A percentile compares a stretch with the other conserved stretches of the same genome.
These are phyloP conservation scores for Ophiorrhiza pumila DNA, from an alignment of 257 asterid species.

Conservation along the genomic window DNA sequence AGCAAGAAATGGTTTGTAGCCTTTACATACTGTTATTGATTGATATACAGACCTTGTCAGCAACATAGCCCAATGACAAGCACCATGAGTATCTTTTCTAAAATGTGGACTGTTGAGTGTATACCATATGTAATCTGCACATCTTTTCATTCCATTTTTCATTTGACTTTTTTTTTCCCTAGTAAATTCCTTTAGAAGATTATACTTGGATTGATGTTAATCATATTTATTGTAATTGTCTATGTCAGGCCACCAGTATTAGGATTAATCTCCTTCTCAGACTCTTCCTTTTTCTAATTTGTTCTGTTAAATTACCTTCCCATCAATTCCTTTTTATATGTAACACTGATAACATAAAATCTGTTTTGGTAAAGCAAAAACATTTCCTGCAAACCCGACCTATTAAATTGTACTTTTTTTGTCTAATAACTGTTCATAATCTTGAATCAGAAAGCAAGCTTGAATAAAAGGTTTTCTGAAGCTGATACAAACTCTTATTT, in stretches of 20 bases:
- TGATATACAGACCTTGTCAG: background rate
- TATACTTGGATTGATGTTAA: background rate
- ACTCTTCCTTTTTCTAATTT: background rate
- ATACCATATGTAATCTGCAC: background rate
- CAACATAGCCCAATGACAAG: background rate
- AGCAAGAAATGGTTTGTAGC: conserved; percentile 79
- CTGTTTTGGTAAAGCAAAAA: background rate
- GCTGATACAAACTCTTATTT: background rate
- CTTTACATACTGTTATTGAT: background rate
- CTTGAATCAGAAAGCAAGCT: background rate
- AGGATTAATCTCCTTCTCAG: background rate
- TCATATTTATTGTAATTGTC: background rate
- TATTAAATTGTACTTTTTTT: background rate
- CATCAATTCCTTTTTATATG: background rate
- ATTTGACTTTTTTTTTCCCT: background rate
- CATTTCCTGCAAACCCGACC: no score
- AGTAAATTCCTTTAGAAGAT: background rate
- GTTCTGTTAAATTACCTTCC: background rate
- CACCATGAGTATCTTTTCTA: background rate
- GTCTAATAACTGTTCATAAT: background rate
- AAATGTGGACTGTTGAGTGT: no score
- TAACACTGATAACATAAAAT: background rate
- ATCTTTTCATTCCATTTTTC: no score
- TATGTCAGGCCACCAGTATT: no score
- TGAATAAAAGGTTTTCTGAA: no score